phyloP scores from a whole-genome alignment of 192 early-diverging fungal species.

The Backusella tarrabulga region DNA sequence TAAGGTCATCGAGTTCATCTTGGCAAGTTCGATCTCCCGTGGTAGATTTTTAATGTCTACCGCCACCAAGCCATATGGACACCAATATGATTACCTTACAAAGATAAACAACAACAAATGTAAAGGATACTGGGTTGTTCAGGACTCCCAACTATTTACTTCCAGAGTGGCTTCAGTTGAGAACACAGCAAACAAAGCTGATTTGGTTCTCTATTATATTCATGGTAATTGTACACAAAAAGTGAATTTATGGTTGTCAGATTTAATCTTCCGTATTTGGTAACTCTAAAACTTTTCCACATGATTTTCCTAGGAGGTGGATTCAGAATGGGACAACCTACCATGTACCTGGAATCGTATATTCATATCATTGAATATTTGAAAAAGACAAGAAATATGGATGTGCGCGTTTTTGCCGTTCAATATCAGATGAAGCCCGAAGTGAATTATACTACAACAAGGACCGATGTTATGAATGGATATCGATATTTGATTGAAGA shows the following conservation, averaged over 20 bases:
- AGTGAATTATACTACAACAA: neutral
- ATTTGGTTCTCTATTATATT: conserved; percentile 17
- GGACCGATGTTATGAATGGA: conserved; percentile 5
- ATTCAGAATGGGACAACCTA: conserved; percentile 8
- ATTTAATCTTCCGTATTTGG: neutral
- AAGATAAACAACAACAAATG: neutral
- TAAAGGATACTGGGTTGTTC: conserved; percentile 9
- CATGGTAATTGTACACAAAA: conserved; percentile 13
- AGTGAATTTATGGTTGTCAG: neutral
- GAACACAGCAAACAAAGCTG: neutral
- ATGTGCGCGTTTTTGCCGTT: conserved; percentile 6
- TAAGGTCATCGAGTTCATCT: neutral
- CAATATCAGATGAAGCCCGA: neutral
- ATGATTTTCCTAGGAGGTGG: neutral
- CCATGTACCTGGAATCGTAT: conserved; percentile 14
- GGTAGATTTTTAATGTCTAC: neutral
- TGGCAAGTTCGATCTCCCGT: neutral
- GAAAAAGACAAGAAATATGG: neutral
- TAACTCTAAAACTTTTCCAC: neutral
- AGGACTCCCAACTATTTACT: neutral
- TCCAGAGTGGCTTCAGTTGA: neutral
- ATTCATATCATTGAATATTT: conserved; percentile 8
- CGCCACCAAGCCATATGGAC: conserved; percentile 1
- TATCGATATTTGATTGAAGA: conserved; percentile 19
- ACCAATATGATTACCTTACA: neutral